Percentiles rank a stretch among this genome's conserved stretches.
Conservation (phyloP, 306 rosid species). For the Heteromeles arbutifolia region DNA sequence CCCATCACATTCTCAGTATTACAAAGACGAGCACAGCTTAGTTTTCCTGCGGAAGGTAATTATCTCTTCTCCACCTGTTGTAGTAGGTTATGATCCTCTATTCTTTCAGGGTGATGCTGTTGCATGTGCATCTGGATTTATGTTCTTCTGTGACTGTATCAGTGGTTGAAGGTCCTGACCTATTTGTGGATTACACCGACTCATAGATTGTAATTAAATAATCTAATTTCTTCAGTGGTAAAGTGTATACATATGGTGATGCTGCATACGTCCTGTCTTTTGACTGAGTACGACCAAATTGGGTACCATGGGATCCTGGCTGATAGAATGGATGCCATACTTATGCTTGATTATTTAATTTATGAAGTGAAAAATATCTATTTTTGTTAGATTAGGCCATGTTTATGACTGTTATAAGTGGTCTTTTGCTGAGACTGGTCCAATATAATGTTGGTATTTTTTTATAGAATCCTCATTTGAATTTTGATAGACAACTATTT, state of each 20-base stretch:
- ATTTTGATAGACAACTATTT: neutral
- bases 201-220: neutral
- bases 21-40: conserved; percentile 52
- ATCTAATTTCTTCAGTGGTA: neutral
- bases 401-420: neutral
- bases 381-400: neutral
- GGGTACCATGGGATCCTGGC: neutral
- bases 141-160: neutral
- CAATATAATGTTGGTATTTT: neutral
- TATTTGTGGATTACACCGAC: neutral
- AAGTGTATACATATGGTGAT: neutral
- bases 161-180: neutral
- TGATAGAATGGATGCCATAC: neutral
- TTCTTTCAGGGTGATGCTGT: neutral
- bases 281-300: neutral
- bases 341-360: neutral
- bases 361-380: neutral
- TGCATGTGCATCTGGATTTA: neutral
- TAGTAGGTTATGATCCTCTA: conserved; percentile 8
- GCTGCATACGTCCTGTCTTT: neutral
- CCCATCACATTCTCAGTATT: conserved; percentile 52
- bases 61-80: conserved; percentile 6
- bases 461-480: neutral
- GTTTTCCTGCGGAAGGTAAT: conserved; percentile 42
- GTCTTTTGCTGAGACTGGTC: neutral